Base-by-base conservation (phyloP, 768 basidiomycete genomes). In the Mycena alexandri region DNA sequence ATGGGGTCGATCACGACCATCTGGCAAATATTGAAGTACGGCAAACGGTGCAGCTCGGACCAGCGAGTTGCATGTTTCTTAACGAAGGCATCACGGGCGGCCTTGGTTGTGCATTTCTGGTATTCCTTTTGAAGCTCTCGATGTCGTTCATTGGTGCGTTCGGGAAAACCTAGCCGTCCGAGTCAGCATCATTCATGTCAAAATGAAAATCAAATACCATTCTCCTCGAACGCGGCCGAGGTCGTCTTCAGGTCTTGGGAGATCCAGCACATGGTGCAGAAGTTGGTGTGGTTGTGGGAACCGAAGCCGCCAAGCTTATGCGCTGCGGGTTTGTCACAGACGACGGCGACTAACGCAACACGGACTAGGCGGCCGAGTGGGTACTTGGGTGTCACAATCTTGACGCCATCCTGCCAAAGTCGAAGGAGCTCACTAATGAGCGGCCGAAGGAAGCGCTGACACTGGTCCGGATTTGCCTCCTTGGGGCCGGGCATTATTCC, bases 261-360 rank as follows among this genome's bases (percentile, higher is more conserved):
- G n/a, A 81, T 75, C 78, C 78, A 80, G 65, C 81, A 81, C 1
- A 58, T 57, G 0, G 77, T 79, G 54, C 80, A 83, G 51, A 80
- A 79, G 29, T 72, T 75, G 1, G 65, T 77, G 44, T 81, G 81
- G 0, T 56, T 52, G 52, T 78, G 78, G 0, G 76, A 72, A 0
- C 74, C 77, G 53, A 75, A 79, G 0, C 78, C 76, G 9, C 71
- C 74, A 0, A 79, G 34, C 62, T 82, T 82, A 52, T 79, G 77
- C 0, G 78, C 78, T 1, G 80, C 81, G 2, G 81, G 81, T 51
- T 81, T 80, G 60, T 81, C 78, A 50, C 81, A 83, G 10, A 77
- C 67, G 10, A 83, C 67, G 0, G 75, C 77, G 10, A 80, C 73
- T 0, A 81, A 70, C 1, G 76, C 72, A 4, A 81, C 73, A 0